Evolutionary conservation across 2,329 filamentous ascomycete species (phyloP).

Genomic region (Venturia effusa): DNA sequence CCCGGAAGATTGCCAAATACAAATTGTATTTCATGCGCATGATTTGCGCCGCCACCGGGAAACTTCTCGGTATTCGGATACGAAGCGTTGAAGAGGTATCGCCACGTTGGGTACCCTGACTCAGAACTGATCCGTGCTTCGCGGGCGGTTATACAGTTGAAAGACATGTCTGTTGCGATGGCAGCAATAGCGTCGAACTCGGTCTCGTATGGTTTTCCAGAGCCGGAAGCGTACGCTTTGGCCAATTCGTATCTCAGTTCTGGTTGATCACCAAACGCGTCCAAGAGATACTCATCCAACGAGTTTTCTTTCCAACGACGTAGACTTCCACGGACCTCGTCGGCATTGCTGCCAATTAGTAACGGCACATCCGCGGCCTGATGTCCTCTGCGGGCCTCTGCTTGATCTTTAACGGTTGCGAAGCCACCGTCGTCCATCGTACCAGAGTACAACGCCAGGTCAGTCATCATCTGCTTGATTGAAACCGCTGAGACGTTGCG

Average conservation of each 20-base stretch:
- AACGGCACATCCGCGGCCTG: conserved; percentile 2
- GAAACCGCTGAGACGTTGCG: background rate
- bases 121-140: conserved; percentile 1
- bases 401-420: background rate
- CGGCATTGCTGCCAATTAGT: conserved; percentile 7
- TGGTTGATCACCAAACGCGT: background rate
- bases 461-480: background rate
- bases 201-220: background rate
- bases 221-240: background rate
- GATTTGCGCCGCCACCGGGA: conserved; percentile 23
- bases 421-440: background rate
- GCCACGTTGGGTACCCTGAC: conserved; percentile 19
- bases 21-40: conserved; percentile 24
- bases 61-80: conserved; percentile 23
- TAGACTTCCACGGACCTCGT: conserved; percentile 8
- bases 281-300: background rate
- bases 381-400: background rate
- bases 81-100: conserved; percentile 27
- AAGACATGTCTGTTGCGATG: conserved; percentile 18
- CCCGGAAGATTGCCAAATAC: conserved; percentile 24
- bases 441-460: background rate
- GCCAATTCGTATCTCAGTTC: background rate
- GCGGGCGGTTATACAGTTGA: conserved; percentile 2
- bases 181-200: conserved; percentile 18
- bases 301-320: conserved; percentile 3